Evolutionary conservation across 129 eudicot genomes (phyloP), one percentile per base, ranked within the genome.

Genomic region (Artemisia annua): DNA sequence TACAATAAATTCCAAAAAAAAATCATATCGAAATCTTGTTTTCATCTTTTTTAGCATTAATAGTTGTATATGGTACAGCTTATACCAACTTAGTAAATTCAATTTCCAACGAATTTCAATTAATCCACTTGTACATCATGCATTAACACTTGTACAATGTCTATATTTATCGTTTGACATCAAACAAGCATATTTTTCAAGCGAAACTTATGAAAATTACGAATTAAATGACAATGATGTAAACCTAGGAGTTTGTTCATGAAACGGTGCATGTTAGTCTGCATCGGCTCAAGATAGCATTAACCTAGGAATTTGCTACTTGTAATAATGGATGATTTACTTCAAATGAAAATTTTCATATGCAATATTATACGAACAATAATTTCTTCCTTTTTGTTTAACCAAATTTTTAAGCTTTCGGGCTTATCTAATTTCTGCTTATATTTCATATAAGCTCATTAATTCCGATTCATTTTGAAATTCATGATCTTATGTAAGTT

Each of bases 241-340:
- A 17, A 8, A 54, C 19, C 60, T 22, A 60, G 16, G 5, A 60
- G 14, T 26, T 56, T 56, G 16, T 26, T 60, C n/a, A 60, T 26
- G 44, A 10, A 50, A 2, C 58, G 67, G 80, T 52, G 12, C 69
- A 72, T 48, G 69, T 58, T 77, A 60, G 58, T 35, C 48, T 60
- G 30, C 4, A 71, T 44, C 50, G 46, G 89, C 79, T 67, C 80
- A 81, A 26, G 65, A 77, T 78, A 78, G 85, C 83, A 81, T 30
- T 70, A 80, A 61, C 17, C 3, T 51, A 13, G 39, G 39, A 30
- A 30, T 30, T 30, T 30, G 39, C 39, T 30, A 30, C 4, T 30
- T 30, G 39, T 30, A 30, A 20, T 20, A 20, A 20, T 20, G 22
- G 22, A 20, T 20, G 22, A 20, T 30, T 3, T 30, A 0, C 39